These are phyloP conservation scores for Phytophthora megakarya DNA, from an alignment of 352 stramenopile genomes.

Conservation along the genomic window DNA sequence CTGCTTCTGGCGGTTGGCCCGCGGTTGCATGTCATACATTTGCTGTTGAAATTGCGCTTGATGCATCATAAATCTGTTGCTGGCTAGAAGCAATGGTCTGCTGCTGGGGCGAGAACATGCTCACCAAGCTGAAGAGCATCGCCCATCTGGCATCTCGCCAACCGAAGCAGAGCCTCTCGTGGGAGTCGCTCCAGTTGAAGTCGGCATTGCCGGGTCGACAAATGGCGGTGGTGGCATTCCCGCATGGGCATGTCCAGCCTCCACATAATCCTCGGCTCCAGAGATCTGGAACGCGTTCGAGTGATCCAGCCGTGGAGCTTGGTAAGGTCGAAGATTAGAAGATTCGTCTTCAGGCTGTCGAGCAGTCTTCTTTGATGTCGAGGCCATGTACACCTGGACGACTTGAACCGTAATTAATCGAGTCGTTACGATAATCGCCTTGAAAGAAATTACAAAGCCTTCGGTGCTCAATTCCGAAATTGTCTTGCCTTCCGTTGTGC, in stretches of 20 bases:
- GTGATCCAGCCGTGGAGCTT: background rate
- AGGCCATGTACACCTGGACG: background rate
- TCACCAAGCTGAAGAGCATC: background rate
- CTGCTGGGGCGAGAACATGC: slow-evolving; percentile 6
- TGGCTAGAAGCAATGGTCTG: slow-evolving; percentile 6
- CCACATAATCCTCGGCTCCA: background rate
- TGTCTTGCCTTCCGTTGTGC: too few species aligned
- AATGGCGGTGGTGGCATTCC: background rate
- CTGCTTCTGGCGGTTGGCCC: slow-evolving; percentile 7
- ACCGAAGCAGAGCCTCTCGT: too few species aligned
- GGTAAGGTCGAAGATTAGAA: slow-evolving; percentile 3
- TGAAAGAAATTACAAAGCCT: too few species aligned
- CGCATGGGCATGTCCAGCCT: background rate
- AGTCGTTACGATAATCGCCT: background rate
- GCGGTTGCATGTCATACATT: slow-evolving; percentile 15
- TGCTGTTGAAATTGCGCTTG: slow-evolving; percentile 13
- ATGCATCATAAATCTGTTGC: slow-evolving; percentile 13
- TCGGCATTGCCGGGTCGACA: too few species aligned
- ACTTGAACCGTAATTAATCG: slow-evolving; percentile 14
- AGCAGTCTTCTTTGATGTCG: slow-evolving; percentile 5
- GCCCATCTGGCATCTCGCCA: too few species aligned
- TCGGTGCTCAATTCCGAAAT: too few species aligned
- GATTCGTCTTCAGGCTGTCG: slow-evolving; percentile 9
- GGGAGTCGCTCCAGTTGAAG: too few species aligned
- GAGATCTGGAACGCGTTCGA: background rate